phyloP scores from a whole-genome alignment of 1,284 basidiomycete species.

The Marasmius tenuissimus region DNA sequence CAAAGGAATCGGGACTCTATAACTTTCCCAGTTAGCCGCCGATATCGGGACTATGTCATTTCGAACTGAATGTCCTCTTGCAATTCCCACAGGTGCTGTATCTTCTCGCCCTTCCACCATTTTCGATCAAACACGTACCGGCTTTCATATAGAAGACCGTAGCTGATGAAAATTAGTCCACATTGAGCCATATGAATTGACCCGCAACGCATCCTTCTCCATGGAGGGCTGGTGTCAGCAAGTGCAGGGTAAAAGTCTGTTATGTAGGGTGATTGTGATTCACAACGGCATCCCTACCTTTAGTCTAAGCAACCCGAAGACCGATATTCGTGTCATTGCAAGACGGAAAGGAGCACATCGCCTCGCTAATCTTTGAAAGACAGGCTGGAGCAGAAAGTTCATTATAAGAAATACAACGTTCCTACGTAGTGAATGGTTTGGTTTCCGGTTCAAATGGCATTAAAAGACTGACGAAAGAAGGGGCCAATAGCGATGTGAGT shows the following conservation, averaged over 20 bases:
- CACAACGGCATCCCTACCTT: too few relatives aligned
- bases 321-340: neutral
- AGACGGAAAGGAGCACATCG: neutral
- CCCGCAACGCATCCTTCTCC: neutral
- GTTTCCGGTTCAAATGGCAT: neutral
- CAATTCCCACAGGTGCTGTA: neutral
- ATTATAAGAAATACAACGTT: neutral
- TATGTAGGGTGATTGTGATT: too few relatives aligned
- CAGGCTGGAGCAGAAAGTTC: neutral
- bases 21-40: neutral
- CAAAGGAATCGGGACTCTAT: neutral
- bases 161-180: neutral
- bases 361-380: neutral
- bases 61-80: neutral
- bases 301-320: too few relatives aligned
- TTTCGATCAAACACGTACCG: neutral
- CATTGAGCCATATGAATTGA: neutral
- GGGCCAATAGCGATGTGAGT: neutral
- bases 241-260: too few relatives aligned
- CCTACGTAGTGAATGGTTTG: neutral
- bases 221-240: neutral
- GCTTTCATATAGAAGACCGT: neutral
- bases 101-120: too few relatives aligned
- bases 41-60: neutral
- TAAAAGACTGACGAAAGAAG: neutral